Conservation (phyloP, 805 yeast genomes). For the Myxozyma geophila region DNA sequence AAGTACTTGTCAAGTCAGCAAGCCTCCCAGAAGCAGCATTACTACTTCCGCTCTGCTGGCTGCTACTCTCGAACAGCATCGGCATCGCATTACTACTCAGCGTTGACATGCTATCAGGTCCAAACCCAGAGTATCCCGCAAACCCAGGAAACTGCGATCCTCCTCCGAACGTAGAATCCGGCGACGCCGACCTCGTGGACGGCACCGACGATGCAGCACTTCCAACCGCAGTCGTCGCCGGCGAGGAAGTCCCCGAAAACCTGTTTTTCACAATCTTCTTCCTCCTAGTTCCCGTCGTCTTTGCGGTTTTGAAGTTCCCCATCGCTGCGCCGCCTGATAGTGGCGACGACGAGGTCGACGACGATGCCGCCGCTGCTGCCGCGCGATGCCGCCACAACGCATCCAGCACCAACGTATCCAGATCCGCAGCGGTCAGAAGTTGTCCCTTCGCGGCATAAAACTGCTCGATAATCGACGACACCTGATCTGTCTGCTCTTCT, state of each 20-base stretch:
- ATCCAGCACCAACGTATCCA: slow-evolving; percentile 28
- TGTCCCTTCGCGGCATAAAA: slow-evolving; percentile 22
- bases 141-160: background rate
- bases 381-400: slow-evolving; percentile 28
- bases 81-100: background rate
- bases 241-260: background rate
- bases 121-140: background rate
- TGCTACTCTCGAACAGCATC: background rate
- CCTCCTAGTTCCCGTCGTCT: slow-evolving; percentile 3
- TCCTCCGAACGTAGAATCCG: slow-evolving; percentile 12
- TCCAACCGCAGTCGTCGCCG: background rate
- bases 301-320: background rate
- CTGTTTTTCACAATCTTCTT: slow-evolving; percentile 9
- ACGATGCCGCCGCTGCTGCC: background rate
- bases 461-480: slow-evolving; percentile 13
- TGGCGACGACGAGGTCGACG: background rate
- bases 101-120: background rate
- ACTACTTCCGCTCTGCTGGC: background rate
- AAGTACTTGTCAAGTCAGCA: slow-evolving; percentile 1
- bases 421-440: slow-evolving; percentile 26
- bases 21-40: background rate
- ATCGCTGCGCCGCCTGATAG: background rate
- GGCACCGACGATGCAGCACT: slow-evolving; percentile 11
- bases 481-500: slow-evolving; percentile 32
- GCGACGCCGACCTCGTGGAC: slow-evolving; percentile 28